A percentile compares a stretch with the other conserved stretches of the same genome.
phyloP scores from a whole-genome alignment of 2,329 filamentous ascomycete species.

The Penicillium sp. region DNA sequence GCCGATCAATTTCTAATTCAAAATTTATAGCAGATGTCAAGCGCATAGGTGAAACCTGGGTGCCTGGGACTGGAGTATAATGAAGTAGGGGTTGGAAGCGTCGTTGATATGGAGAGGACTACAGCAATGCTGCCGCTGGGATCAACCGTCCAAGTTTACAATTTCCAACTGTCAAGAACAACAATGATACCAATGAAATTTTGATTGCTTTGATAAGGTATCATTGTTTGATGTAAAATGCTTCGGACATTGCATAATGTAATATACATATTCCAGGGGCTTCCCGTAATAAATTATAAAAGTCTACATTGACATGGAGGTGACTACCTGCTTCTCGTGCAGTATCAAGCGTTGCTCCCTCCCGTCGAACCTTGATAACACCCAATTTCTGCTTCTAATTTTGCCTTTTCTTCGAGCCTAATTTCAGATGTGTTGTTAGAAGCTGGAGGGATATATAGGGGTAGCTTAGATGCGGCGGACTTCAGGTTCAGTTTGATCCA shows the following conservation, averaged over 20 bases:
- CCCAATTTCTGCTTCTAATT: background rate
- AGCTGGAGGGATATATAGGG: background rate
- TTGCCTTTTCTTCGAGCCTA: background rate
- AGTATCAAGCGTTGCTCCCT: background rate
- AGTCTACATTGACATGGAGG: background rate
- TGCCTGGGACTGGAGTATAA: conserved; percentile 63
- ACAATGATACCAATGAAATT: background rate
- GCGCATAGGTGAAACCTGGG: conserved; percentile 82
- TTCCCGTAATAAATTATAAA: background rate
- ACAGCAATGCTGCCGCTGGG: background rate
- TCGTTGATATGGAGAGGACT: background rate
- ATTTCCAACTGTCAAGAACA: background rate
- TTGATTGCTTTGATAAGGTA: background rate
- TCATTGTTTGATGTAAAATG: background rate
- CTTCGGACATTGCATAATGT: background rate
- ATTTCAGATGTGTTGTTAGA: background rate
- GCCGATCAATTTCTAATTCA: conserved; percentile 73
- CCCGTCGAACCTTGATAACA: background rate
- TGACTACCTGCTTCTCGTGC: background rate
- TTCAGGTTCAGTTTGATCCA: conserved; percentile 62
- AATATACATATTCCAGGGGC: background rate
- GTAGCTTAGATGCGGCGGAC: background rate
- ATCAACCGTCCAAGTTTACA: background rate
- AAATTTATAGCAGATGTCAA: conserved; percentile 80
- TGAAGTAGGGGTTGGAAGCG: background rate